A percentile compares a stretch with the other conserved stretches of the same genome.
phyloP scores from a whole-genome alignment of 1,139 yeast genomes.

The Geotrichum australiense region DNA sequence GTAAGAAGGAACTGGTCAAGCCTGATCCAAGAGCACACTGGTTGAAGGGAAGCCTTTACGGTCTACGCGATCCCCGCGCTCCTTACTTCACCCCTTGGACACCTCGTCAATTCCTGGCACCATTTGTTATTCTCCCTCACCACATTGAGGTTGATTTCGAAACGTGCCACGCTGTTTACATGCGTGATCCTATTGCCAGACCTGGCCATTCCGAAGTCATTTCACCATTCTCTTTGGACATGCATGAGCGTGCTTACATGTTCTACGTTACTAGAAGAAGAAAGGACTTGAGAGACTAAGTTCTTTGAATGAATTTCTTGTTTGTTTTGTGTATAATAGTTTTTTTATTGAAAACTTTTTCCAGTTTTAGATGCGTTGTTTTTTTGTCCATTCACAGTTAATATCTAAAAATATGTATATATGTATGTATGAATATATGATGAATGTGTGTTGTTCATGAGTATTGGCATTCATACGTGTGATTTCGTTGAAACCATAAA shows the following conservation, averaged over 20 bases:
- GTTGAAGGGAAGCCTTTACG: conserved; percentile 54
- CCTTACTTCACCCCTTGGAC: conserved; percentile 95
- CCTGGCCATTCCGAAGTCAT: conserved; percentile 97
- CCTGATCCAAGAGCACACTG: conserved; percentile 31
- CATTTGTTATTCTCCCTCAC: conserved; percentile 85
- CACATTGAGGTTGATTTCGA: conserved; percentile 85
- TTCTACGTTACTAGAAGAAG: conserved; percentile 65
- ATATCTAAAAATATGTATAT: not conserved
- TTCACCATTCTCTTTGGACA: conserved; percentile 75
- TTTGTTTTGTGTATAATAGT: not conserved
- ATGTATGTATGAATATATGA: not conserved
- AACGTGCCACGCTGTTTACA: conserved; percentile 90
- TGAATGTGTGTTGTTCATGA: not conserved
- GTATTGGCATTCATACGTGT: not conserved
- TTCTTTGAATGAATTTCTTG: not conserved
- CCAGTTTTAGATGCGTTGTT: not conserved
- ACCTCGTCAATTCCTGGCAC: conserved; percentile 88
- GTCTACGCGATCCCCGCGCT: conserved; percentile 68
- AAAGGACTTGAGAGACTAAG: conserved; percentile 21
- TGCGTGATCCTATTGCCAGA: conserved; percentile 95
- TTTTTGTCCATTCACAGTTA: no score
- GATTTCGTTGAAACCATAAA: no score
- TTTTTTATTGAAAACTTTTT: not conserved
- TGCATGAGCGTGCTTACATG: conserved; percentile 94
- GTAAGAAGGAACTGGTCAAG: no score